Conservation (phyloP, 2,329 filamentous ascomycete species). For the Ceratocystis ficicola region DNA sequence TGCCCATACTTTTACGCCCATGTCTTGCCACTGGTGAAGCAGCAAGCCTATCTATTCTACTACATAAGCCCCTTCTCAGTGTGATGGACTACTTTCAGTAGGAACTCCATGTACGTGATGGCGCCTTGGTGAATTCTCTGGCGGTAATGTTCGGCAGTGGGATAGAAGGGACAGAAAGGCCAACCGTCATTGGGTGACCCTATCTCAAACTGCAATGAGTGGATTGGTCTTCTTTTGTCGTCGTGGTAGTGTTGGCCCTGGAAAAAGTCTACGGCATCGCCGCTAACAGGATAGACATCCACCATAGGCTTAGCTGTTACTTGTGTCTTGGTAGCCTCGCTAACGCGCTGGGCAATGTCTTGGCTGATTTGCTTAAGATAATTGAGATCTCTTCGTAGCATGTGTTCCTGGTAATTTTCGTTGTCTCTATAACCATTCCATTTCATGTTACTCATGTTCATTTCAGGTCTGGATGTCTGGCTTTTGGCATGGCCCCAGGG, state of each 20-base stretch:
- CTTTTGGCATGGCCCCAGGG: conserved; percentile 45
- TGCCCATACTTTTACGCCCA: too few relatives aligned
- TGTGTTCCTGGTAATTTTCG: conserved; percentile 38
- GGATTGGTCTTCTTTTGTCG: conserved; percentile 30
- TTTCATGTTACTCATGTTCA: conserved; percentile 42
- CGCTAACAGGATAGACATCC: conserved; percentile 36
- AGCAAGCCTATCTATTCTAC: background rate
- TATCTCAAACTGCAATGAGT: conserved; percentile 39
- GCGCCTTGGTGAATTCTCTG: conserved; percentile 35
- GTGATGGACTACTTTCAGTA: conserved; percentile 27
- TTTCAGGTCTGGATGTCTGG: conserved; percentile 34
- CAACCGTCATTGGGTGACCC: conserved; percentile 30
- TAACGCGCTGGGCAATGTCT: conserved; percentile 28
- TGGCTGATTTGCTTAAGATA: conserved; percentile 29
- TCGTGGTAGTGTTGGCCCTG: conserved; percentile 35
- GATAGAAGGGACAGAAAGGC: conserved; percentile 35
- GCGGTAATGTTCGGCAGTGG: conserved; percentile 33
- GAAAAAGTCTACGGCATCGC: conserved; percentile 37
- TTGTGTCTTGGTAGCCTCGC: conserved; percentile 28
- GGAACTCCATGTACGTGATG: conserved; percentile 39
- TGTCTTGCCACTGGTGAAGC: too few relatives aligned
- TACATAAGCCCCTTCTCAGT: background rate
- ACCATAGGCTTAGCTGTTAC: conserved; percentile 30
- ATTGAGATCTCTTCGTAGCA: conserved; percentile 27
- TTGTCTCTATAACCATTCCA: conserved; percentile 42